Evolutionary conservation across 2,329 filamentous ascomycete species (phyloP).

Genomic region (Penicillium sp.): DNA sequence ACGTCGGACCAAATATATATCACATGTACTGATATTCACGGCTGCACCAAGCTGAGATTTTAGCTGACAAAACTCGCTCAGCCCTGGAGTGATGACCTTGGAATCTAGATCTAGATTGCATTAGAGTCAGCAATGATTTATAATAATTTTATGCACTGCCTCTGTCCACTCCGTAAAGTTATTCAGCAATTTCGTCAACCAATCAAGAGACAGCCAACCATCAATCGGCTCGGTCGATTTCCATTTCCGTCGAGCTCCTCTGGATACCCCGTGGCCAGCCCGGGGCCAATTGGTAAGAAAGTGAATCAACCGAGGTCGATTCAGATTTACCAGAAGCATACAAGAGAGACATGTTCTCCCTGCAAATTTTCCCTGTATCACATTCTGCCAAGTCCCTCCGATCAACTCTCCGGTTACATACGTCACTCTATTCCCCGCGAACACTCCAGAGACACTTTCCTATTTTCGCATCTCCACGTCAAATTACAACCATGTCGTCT

Average conservation of each 20-base stretch:
- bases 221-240: constrained; percentile 9
- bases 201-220: constrained; percentile 6
- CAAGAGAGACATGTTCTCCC: constrained; percentile 4
- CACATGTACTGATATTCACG: background rate
- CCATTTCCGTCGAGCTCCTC: constrained; percentile 7
- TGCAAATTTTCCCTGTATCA: background rate
- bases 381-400: constrained; percentile 5
- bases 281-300: constrained; percentile 16
- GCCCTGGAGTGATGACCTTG: background rate
- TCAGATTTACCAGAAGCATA: constrained; percentile 5
- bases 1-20: background rate
- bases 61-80: background rate
- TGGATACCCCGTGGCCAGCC: constrained; percentile 13
- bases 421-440: constrained; percentile 13
- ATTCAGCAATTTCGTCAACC: background rate
- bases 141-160: background rate
- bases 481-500: constrained; percentile 44
- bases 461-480: background rate
- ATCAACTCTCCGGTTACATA: constrained; percentile 3
- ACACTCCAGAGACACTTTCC: background rate
- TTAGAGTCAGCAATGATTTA: background rate
- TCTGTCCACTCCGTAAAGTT: background rate
- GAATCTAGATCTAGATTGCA: background rate
- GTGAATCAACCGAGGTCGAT: constrained; percentile 7
- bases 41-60: background rate